Conservation (phyloP, 208 protist species). For the Trypanosoma boissoni region DNA sequence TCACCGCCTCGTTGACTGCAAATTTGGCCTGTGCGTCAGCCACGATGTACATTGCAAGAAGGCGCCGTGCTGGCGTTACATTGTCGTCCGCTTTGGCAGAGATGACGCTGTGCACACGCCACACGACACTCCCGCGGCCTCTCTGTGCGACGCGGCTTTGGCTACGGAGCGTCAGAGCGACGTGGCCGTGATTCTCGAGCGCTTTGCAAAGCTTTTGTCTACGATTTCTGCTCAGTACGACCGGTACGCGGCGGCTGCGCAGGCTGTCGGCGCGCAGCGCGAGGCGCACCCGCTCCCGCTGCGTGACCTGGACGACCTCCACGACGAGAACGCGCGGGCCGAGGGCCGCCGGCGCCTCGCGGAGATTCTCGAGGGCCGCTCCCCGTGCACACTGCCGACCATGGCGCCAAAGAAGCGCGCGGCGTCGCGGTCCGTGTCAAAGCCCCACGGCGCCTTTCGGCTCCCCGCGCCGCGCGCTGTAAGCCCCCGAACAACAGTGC, state of each 20-base stretch:
- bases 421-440: slow-evolving; percentile 17
- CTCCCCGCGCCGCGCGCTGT: background rate
- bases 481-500: slow-evolving; percentile 3
- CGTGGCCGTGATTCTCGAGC: slow-evolving; percentile 30
- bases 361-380: slow-evolving; percentile 29
- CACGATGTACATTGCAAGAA: slow-evolving; percentile 49
- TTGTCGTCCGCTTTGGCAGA: slow-evolving; percentile 48
- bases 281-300: background rate
- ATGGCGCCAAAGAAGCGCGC: slow-evolving; percentile 11
- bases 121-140: background rate
- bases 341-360: slow-evolving; percentile 68
- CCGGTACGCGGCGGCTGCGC: slow-evolving; percentile 28
- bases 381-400: background rate
- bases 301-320: slow-evolving; percentile 58
- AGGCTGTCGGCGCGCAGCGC: slow-evolving; percentile 20
- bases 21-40: slow-evolving; percentile 76
- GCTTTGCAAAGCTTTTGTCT: slow-evolving; percentile 56
- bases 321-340: slow-evolving; percentile 36
- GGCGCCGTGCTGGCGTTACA: slow-evolving; percentile 82
- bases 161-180: too few relatives aligned
- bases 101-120: background rate
- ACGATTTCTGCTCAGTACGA: slow-evolving; percentile 69
- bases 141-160: too few relatives aligned
- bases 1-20: slow-evolving; percentile 80
- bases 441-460: slow-evolving; percentile 20